phyloP scores from a whole-genome alignment of 2,329 filamentous ascomycete genomes.

The Fragosphaeria purpurea region DNA sequence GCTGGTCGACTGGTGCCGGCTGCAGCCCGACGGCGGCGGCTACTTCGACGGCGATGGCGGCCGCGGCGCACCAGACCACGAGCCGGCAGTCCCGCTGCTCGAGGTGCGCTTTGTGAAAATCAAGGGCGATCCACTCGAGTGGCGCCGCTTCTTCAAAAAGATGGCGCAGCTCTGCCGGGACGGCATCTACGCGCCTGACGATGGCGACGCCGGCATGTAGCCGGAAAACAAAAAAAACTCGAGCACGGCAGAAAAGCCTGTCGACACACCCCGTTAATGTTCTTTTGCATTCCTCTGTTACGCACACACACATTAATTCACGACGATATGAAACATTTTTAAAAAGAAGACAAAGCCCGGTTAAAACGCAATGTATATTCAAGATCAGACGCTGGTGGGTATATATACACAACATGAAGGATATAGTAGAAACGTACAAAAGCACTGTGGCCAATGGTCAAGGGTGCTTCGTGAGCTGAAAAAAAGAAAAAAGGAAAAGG shows the following conservation, averaged over 20 bases:
- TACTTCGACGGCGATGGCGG: conserved; percentile 16
- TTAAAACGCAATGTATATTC: no score
- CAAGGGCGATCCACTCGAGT: conserved; percentile 93
- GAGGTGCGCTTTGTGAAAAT: conserved; percentile 89
- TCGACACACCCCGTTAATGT: no score
- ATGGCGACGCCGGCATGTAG: conserved; percentile 4
- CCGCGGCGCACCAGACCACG: conserved; percentile 18
- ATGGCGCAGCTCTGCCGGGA: conserved; percentile 82
- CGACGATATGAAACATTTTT: no score
- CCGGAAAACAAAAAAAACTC: no score
- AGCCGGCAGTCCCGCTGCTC: conserved; percentile 49
- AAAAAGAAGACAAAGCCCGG: no score
- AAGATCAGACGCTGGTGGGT: no score
- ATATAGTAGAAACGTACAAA: no score
- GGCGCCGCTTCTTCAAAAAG: conserved; percentile 94
- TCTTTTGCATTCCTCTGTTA: no score
- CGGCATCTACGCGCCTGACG: conserved; percentile 48
- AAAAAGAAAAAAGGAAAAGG: conserved; percentile 1
- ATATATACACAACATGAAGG: no score
- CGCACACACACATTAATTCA: no score
- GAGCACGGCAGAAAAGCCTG: no score
- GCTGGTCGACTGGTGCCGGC: conserved; percentile 54
- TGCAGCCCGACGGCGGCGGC: conserved; percentile 25
- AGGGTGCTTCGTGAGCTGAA: neutral
- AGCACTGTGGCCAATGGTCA: no score